Evolutionary conservation across 441 rosid species (phyloP).

Genomic region (Mallotus repandus): DNA sequence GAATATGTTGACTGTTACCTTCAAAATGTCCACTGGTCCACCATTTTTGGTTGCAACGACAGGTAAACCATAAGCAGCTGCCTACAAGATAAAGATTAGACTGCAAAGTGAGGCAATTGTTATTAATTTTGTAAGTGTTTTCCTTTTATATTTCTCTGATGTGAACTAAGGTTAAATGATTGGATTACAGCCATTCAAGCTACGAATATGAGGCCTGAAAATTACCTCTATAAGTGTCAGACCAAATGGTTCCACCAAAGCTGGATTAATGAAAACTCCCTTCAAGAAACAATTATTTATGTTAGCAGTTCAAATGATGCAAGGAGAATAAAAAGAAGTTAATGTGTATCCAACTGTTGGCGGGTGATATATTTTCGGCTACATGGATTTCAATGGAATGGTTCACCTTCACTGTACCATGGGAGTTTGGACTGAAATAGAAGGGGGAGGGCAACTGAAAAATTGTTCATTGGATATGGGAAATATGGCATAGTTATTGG

Average conservation of each 20-base stretch:
- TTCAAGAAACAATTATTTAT: constrained; percentile 36
- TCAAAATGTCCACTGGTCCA: constrained; percentile 68
- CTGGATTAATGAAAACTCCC: constrained; percentile 82
- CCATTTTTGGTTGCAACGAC: constrained; percentile 74
- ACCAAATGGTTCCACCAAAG: constrained; percentile 79
- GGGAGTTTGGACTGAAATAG: not conserved
- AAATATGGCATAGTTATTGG: not conserved
- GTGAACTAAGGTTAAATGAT: constrained; percentile 2
- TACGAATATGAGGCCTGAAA: constrained; percentile 8
- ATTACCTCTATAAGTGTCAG: constrained; percentile 69
- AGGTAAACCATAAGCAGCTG: constrained; percentile 75
- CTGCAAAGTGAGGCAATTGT: not conserved
- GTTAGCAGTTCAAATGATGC: constrained; percentile 28
- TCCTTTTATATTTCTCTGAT: not conserved
- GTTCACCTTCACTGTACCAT: not conserved
- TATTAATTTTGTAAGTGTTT: not conserved
- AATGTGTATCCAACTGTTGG: constrained; percentile 9
- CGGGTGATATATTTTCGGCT: not conserved
- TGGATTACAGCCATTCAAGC: not conserved
- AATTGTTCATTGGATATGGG: not conserved
- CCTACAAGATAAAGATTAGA: constrained; percentile 39
- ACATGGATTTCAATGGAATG: not conserved
- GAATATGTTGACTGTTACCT: constrained; percentile 37
- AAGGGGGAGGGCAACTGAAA: too few species aligned
- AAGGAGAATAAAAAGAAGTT: constrained; percentile 13